Base-by-base conservation (phyloP, 176 grass and related monocot species). In the Dactylis glomerata region DNA sequence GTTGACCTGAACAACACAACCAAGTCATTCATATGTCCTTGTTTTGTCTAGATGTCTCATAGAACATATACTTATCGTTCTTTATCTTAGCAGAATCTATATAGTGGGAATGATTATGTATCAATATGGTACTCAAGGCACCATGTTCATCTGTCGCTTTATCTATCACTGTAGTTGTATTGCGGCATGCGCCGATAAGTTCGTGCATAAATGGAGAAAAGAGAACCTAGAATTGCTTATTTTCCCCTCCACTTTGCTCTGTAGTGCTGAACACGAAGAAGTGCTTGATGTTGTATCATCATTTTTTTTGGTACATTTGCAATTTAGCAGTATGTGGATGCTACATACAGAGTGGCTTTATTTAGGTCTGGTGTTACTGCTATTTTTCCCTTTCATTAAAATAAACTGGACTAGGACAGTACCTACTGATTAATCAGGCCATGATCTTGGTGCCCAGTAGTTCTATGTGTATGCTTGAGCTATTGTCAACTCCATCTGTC, bases 151-250 rank as follows among this genome's bases (percentile, higher is more conserved):
- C 16, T 47, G 37, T 78, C 20, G 20, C 42, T 23, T 68, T 24
- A 47, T 74, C n/a, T 59, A 28, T 14, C 12, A 27, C 37, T 83
- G 6, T 69, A 30, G n/a, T 75, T 89, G 8, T 58, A 49, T 80
- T 77, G 8, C 5, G n/a, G 28, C 5, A 73, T 50, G 78, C 62
- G 14, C 37, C 15, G 28, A 28, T 76, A 47, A 83, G n/a, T 77
- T 81, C 6, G 78, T 88, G 50, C 32, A 75, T 75, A 71, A 47
- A 83, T 42, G 13, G 22, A 78, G 28, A 65, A 78, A 62, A 73
- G 41, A 20, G 6, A 63, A 71, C 49, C 34, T 13, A 62, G 16
- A 37, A 52, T 67, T 14, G 16, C 24, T 28, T 24, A 16, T 42
- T 55, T 10, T 15, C 46, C 44, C 17, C 28, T 50, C 3, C 5